Conservation (phyloP, 768 basidiomycete genomes). For the Amanita inopinata region DNA sequence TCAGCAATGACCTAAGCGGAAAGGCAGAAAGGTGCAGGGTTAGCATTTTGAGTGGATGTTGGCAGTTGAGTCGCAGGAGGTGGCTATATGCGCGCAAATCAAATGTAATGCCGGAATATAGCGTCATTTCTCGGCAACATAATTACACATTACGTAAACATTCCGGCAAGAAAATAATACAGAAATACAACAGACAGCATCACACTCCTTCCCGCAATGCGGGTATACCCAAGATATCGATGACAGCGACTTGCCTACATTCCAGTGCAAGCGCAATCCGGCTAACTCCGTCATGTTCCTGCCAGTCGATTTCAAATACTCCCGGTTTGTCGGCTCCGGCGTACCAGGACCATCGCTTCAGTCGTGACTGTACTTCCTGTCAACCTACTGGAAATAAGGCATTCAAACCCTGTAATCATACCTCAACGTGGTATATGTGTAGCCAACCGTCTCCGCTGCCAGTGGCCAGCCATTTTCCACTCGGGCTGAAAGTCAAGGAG, state of each 20-base stretch:
- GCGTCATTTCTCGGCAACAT: background rate
- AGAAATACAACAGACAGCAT: background rate
- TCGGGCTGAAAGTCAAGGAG: slow-evolving; percentile 66
- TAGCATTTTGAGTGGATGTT: slow-evolving; percentile 10
- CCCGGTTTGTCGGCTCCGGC: slow-evolving; percentile 48
- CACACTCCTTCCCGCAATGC: slow-evolving; percentile 15
- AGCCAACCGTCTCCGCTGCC: slow-evolving; percentile 75
- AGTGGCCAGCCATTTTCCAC: slow-evolving; percentile 62
- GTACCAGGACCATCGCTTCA: slow-evolving; percentile 57
- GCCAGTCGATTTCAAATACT: slow-evolving; percentile 75
- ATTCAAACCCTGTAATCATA: slow-evolving; percentile 20
- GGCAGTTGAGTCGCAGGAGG: slow-evolving; percentile 12
- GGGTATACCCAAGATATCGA: slow-evolving; percentile 48
- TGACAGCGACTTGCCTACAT: slow-evolving; percentile 54
- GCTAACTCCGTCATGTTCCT: slow-evolving; percentile 38
- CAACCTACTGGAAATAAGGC: slow-evolving; percentile 1
- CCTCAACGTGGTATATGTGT: slow-evolving; percentile 61
- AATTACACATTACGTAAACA: slow-evolving; percentile 4
- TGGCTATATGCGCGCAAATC: slow-evolving; percentile 16
- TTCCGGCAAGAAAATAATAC: slow-evolving; percentile 4
- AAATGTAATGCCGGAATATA: background rate
- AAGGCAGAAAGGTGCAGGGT: background rate
- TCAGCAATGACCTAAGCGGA: background rate
- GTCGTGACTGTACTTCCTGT: slow-evolving; percentile 24
- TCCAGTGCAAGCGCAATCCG: slow-evolving; percentile 65